A percentile compares a stretch with the other conserved stretches of the same genome.
These are phyloP conservation scores for Fomes fomentarius DNA, from an alignment of 1,284 basidiomycete species.

Conservation along the genomic window DNA sequence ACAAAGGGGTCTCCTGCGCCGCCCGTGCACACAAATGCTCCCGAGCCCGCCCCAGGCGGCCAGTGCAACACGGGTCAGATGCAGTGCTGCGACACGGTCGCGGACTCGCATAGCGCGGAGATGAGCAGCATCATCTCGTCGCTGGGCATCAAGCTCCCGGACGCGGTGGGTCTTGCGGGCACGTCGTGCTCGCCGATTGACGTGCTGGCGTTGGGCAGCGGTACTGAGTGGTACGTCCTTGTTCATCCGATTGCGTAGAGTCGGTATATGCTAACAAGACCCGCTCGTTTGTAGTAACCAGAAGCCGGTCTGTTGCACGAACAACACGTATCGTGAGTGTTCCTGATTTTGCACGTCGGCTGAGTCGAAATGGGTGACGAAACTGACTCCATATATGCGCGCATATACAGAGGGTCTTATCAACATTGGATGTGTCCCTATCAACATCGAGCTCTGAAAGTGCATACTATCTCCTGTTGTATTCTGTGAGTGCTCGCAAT, in stretches of 20 bases:
- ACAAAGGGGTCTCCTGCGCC: not conserved
- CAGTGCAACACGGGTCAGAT: slow-evolving; percentile 21
- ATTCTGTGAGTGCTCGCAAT: not conserved
- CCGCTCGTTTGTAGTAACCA: slow-evolving; percentile 13
- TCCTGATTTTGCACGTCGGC: fast-evolving
- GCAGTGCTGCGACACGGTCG: slow-evolving; percentile 20
- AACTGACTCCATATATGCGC: not conserved
- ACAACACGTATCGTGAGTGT: slow-evolving; percentile 21
- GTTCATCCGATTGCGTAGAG: not conserved
- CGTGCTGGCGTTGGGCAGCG: slow-evolving; percentile 15
- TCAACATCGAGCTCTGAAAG: slow-evolving; percentile 13
- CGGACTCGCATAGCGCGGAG: slow-evolving; percentile 9
- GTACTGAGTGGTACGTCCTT: slow-evolving; percentile 18
- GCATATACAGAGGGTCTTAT: slow-evolving; percentile 19
- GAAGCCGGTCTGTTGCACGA: slow-evolving; percentile 21
- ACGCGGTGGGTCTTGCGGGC: slow-evolving; percentile 10
- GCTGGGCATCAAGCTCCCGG: slow-evolving; percentile 12
- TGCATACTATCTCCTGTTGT: not conserved
- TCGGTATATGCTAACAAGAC: slow-evolving; percentile 6
- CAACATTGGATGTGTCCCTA: slow-evolving; percentile 25
- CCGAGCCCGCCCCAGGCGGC: slow-evolving; percentile 1
- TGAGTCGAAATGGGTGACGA: no score
- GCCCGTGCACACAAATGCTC: not conserved
- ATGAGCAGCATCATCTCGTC: slow-evolving; percentile 19
- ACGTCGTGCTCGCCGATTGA: slow-evolving; percentile 22